Percentiles rank a stretch among this genome's conserved stretches.
These are phyloP conservation scores for Chaetomiaceae sp. DNA, from an alignment of 2,329 filamentous ascomycete genomes.

Conservation along the genomic window DNA sequence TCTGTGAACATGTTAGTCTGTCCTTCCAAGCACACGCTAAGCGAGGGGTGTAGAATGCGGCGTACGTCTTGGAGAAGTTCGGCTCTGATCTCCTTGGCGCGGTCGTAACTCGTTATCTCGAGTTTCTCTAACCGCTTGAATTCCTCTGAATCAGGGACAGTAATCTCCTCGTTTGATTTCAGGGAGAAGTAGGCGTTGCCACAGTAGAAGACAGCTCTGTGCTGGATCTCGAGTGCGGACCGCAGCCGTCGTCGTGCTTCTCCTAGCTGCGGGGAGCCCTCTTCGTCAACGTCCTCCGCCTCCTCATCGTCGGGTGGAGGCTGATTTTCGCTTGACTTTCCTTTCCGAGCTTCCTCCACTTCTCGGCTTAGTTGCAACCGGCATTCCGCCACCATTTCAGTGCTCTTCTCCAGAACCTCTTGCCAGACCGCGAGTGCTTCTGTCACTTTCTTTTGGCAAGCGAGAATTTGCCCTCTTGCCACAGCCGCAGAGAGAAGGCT, in stretches of 20 bases:
- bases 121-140: constrained; percentile 60
- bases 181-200: constrained; percentile 81
- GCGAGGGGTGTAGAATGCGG: background rate
- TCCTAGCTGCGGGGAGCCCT: constrained; percentile 38
- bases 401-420: constrained; percentile 44
- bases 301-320: constrained; percentile 28
- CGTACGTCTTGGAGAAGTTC: constrained; percentile 62
- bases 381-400: constrained; percentile 54
- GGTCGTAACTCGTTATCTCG: constrained; percentile 69
- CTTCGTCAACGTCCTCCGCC: constrained; percentile 31
- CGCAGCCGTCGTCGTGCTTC: constrained; percentile 62
- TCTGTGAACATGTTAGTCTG: constrained; percentile 17
- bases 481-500: constrained; percentile 57
- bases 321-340: constrained; percentile 16
- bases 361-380: constrained; percentile 55
- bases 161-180: constrained; percentile 62
- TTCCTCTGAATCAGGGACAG: constrained; percentile 58
- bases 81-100: constrained; percentile 68
- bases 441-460: constrained; percentile 62
- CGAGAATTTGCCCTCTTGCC: constrained; percentile 68
- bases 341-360: constrained; percentile 32
- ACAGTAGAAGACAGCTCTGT: constrained; percentile 77
- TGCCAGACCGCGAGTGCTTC: constrained; percentile 68
- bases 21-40: background rate
- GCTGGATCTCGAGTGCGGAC: constrained; percentile 69